Evolutionary conservation across 495 filamentous ascomycete species (phyloP).

Genomic region (Neurospora sp.): DNA sequence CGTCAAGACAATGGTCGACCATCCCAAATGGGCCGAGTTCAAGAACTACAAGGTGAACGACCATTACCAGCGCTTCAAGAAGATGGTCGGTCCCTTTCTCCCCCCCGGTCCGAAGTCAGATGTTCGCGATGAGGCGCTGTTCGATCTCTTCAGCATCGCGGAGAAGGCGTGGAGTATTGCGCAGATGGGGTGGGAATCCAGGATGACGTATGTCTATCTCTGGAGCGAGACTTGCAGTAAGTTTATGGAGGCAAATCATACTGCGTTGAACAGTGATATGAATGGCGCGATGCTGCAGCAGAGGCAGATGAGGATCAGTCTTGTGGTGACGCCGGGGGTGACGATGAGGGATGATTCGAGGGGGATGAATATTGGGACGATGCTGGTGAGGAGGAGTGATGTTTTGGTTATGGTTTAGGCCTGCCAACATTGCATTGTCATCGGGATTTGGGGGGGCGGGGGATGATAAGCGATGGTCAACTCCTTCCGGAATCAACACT

Average conservation of each 20-base stretch:
- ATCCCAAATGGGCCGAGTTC: constrained; percentile 5
- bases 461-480: no score
- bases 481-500: no score
- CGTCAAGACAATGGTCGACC: constrained; percentile 7
- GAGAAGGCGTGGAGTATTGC: constrained; percentile 21
- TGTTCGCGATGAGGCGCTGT: constrained; percentile 12
- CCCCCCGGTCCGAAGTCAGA: neutral
- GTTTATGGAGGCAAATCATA: constrained; percentile 18
- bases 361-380: constrained; percentile 9
- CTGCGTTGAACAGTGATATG: neutral
- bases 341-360: constrained; percentile 16
- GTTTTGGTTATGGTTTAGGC: constrained; percentile 4
- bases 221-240: constrained; percentile 20
- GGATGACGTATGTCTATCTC: constrained; percentile 19
- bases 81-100: constrained; percentile 8
- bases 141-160: constrained; percentile 17
- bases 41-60: constrained; percentile 9
- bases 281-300: neutral
- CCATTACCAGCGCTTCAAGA: constrained; percentile 18
- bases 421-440: neutral
- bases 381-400: constrained; percentile 7
- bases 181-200: constrained; percentile 14
- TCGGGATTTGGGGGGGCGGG: no score
- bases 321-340: constrained; percentile 23
- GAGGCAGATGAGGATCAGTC: constrained; percentile 17